A percentile compares a stretch with the other conserved stretches of the same genome.
Conservation (phyloP, 345 rosid species). For the Laguncularia racemosa region DNA sequence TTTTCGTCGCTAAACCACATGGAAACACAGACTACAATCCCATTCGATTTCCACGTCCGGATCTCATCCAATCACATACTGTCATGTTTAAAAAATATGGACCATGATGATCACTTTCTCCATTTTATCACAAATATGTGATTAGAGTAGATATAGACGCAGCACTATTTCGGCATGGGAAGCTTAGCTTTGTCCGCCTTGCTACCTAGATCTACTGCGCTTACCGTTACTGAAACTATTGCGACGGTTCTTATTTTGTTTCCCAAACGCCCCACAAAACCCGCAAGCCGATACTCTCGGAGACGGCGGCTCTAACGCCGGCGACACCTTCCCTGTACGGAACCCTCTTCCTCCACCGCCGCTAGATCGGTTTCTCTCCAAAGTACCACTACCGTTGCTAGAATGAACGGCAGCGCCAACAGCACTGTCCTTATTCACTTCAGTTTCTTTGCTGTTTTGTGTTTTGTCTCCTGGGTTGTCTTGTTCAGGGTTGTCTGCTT, state of each 20-base stretch:
- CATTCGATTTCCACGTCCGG: too few species aligned
- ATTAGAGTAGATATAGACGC: not conserved
- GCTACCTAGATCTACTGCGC: conserved; percentile 47
- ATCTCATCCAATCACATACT: too few species aligned
- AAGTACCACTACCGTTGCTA: conserved; percentile 8
- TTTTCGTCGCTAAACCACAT: too few species aligned
- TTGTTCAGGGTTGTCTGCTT: conserved; percentile 14
- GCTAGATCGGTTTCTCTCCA: conserved; percentile 76
- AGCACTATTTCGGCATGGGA: too few species aligned
- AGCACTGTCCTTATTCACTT: too few species aligned
- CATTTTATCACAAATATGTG: too few species aligned
- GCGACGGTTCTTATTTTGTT: conserved; percentile 39
- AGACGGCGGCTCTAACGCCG: conserved; percentile 89
- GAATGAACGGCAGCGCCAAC: conserved; percentile 10
- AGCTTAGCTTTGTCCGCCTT: too few species aligned
- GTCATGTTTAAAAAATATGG: too few species aligned
- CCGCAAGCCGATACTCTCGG: conserved; percentile 85
- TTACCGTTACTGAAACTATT: conserved; percentile 31
- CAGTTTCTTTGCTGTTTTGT: too few species aligned
- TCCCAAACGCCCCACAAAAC: conserved; percentile 57
- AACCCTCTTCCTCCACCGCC: conserved; percentile 72
- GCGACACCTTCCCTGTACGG: conserved; percentile 77
- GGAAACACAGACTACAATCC: too few species aligned
- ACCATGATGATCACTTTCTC: too few species aligned
- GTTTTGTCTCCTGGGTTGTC: conserved; percentile 19